Conservation (phyloP, 208 protist species). For the Trypanosoma brucei region DNA sequence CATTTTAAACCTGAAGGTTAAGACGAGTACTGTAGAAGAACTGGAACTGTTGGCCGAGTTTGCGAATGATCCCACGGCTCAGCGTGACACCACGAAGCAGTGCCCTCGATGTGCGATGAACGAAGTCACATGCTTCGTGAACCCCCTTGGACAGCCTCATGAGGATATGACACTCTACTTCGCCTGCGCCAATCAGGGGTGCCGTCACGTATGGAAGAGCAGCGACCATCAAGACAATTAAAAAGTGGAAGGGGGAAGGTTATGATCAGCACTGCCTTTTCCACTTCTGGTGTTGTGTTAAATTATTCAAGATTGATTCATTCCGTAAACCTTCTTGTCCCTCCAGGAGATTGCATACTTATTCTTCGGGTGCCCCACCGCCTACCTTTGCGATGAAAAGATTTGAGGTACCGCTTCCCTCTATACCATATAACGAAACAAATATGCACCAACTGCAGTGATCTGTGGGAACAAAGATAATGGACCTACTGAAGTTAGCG, state of each 20-base stretch:
- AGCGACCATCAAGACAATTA: constrained; percentile 50
- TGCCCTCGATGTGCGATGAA: constrained; percentile 65
- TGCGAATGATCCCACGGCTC: constrained; percentile 84
- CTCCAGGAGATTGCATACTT: no score
- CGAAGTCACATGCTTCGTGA: constrained; percentile 85
- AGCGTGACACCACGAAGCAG: constrained; percentile 72
- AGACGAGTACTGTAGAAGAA: constrained; percentile 65
- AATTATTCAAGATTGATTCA: no score
- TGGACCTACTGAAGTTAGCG: no score
- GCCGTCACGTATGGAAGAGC: constrained; percentile 83
- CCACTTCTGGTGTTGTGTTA: no score
- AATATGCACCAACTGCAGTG: no score
- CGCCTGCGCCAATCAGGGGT: constrained; percentile 78
- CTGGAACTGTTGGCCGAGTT: constrained; percentile 83
- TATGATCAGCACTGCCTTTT: no score
- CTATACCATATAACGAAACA: no score
- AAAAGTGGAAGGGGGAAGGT: neutral
- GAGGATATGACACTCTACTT: constrained; percentile 91
- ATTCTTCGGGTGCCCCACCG: no score
- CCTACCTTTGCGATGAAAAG: no score
- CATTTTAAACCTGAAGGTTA: constrained; percentile 85
- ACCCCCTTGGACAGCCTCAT: constrained; percentile 80
- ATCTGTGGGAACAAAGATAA: no score
- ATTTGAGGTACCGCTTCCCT: no score
- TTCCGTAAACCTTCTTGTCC: no score